These are phyloP conservation scores for Cyphellophora europaea DNA, from an alignment of 2,329 filamentous ascomycete genomes.

Conservation along the genomic window DNA sequence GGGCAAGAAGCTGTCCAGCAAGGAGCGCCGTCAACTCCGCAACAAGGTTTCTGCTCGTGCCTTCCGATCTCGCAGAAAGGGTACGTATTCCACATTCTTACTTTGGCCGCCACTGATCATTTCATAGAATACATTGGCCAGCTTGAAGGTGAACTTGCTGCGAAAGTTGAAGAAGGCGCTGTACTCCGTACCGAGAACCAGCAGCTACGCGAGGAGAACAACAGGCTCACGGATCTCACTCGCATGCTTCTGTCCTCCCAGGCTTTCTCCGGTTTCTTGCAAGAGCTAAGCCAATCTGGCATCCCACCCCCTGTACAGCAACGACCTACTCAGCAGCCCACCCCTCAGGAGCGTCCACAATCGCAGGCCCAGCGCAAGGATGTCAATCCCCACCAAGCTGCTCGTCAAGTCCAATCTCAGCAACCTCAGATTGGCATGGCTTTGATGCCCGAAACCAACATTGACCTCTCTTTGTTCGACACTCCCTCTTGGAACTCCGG, in stretches of 20 bases:
- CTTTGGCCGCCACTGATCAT: conserved; percentile 39
- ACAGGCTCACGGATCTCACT: conserved; percentile 66
- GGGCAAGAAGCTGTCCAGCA: conserved; percentile 98
- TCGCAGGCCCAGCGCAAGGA: conserved; percentile 51
- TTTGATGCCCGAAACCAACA: conserved; percentile 68
- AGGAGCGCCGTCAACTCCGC: conserved; percentile 89
- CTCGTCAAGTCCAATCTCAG: conserved; percentile 44
- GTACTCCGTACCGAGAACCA: conserved; percentile 74
- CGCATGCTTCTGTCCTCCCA: conserved; percentile 72
- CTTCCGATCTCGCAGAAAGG: conserved; percentile 96
- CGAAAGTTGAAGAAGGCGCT: conserved; percentile 73
- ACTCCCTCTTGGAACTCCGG: conserved; percentile 39
- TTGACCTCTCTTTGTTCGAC: conserved; percentile 65
- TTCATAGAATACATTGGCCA: conserved; percentile 88
- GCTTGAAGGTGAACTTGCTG: conserved; percentile 79
- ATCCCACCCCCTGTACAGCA: conserved; percentile 30
- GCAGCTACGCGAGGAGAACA: conserved; percentile 75
- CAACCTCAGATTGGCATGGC: conserved; percentile 66
- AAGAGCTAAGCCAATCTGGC: conserved; percentile 57
- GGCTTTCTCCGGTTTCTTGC: conserved; percentile 73
- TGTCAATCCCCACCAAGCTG: conserved; percentile 48
- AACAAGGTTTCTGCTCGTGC: conserved; percentile 98
- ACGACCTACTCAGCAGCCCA: conserved; percentile 26
- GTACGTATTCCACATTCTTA: conserved; percentile 43
- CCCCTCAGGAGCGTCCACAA: conserved; percentile 28